Percentiles rank a stretch among this genome's conserved stretches.
Evolutionary conservation across 1,139 yeast species (phyloP).

Genomic region (Scheffersomyces quercinus): DNA sequence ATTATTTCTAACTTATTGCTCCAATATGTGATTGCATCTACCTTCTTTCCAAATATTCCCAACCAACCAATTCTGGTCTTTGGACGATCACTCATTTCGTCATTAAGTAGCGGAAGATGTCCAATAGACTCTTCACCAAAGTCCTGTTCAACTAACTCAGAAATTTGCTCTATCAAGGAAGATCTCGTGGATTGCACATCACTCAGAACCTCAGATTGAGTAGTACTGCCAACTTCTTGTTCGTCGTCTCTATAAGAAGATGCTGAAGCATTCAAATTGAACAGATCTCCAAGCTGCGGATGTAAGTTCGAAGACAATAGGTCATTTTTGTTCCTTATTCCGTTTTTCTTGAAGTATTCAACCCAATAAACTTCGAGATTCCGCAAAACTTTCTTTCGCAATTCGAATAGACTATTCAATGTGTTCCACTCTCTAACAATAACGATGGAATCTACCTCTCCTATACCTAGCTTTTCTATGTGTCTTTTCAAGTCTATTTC

Average conservation of each 20-base stretch:
- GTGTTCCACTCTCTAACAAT: conserved; percentile 85
- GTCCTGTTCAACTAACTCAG: background rate
- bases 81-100: conserved; percentile 48
- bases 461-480: conserved; percentile 76
- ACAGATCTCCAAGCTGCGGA: conserved; percentile 31
- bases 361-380: conserved; percentile 78
- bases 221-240: conserved; percentile 6
- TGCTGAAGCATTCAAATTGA: conserved; percentile 20
- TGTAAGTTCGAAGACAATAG: conserved; percentile 27
- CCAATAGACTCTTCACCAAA: conserved; percentile 15
- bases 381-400: conserved; percentile 53
- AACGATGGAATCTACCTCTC: conserved; percentile 72
- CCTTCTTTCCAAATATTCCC: conserved; percentile 55
- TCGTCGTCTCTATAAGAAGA: conserved; percentile 13
- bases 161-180: background rate
- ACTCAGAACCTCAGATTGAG: too few relatives aligned
- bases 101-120: conserved; percentile 27
- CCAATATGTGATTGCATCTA: conserved; percentile 67
- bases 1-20: conserved; percentile 55
- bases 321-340: conserved; percentile 31
- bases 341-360: conserved; percentile 54
- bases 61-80: conserved; percentile 48
- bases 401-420: conserved; percentile 62
- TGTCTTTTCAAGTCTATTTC: conserved; percentile 69
- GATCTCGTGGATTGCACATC: background rate